phyloP scores from a whole-genome alignment of 2,329 filamentous ascomycete species.

The Aureobasidium mangrovei region DNA sequence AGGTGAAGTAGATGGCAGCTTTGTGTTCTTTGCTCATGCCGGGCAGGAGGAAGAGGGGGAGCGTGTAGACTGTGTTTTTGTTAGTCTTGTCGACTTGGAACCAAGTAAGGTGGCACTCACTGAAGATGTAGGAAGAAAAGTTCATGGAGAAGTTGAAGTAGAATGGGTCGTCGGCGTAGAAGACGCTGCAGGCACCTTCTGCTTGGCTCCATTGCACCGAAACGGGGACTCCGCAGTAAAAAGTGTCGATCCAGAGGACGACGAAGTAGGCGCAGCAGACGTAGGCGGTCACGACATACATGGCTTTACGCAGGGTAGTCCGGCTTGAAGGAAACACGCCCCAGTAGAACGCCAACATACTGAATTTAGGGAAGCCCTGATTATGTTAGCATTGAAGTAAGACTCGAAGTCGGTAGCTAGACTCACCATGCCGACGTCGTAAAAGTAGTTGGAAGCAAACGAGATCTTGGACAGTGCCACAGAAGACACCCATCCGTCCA shows the following conservation, averaged over 20 bases:
- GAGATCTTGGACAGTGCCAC: slow-evolving; percentile 29
- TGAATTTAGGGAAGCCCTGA: slow-evolving; percentile 28
- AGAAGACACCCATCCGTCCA: slow-evolving; percentile 26
- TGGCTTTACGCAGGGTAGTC: slow-evolving; percentile 22
- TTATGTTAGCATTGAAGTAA: neutral
- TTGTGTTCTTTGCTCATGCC: slow-evolving; percentile 19
- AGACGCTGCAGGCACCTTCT: slow-evolving; percentile 30
- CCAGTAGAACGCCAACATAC: slow-evolving; percentile 32
- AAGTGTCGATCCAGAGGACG: slow-evolving; percentile 30
- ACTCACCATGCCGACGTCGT: slow-evolving; percentile 28
- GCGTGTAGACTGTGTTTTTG: slow-evolving; percentile 24
- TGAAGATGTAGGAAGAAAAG: slow-evolving; percentile 27
- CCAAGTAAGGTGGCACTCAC: slow-evolving; percentile 16
- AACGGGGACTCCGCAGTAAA: slow-evolving; percentile 29
- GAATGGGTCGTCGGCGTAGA: slow-evolving; percentile 28
- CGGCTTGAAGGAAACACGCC: slow-evolving; percentile 25
- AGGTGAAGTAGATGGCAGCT: slow-evolving; percentile 20
- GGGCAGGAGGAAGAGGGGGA: slow-evolving; percentile 27
- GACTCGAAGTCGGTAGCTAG: neutral
- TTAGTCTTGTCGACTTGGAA: accelerated
- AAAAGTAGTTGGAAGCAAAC: slow-evolving; percentile 32
- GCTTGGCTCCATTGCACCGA: slow-evolving; percentile 31
- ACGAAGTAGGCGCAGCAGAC: slow-evolving; percentile 23
- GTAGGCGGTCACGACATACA: slow-evolving; percentile 28
- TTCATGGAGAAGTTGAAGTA: slow-evolving; percentile 31